A percentile compares a stretch with the other conserved stretches of the same genome.
Evolutionary conservation across 495 filamentous ascomycete species (phyloP).

Genomic region (Tricharina praecox): DNA sequence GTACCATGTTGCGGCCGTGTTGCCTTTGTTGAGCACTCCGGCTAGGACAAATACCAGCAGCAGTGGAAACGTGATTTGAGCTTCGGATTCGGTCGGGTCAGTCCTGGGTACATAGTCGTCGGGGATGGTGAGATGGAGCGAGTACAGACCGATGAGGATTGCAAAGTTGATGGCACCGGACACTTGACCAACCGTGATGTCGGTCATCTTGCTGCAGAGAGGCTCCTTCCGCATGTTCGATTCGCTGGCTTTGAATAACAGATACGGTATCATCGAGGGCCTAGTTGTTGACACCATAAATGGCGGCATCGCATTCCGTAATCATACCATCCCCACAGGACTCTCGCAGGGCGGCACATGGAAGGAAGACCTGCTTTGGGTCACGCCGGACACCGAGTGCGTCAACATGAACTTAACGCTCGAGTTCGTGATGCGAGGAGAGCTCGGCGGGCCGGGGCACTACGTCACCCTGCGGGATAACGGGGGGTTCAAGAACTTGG

Average conservation of each 20-base stretch:
- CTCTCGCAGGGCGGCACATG: constrained; percentile 26
- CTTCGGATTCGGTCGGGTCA: too few species aligned
- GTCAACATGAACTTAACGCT: constrained; percentile 33
- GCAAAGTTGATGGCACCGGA: too few species aligned
- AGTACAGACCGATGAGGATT: too few species aligned
- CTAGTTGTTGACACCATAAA: constrained; percentile 30
- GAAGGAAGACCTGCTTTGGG: constrained; percentile 33
- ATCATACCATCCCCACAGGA: constrained; percentile 30
- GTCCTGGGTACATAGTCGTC: too few species aligned
- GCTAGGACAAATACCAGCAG: too few species aligned
- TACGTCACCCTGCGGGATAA: constrained; percentile 16
- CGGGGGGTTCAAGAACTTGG: constrained; percentile 28
- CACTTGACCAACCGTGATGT: too few species aligned
- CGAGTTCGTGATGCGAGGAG: constrained; percentile 27
- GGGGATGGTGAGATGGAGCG: too few species aligned
- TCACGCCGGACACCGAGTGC: constrained; percentile 32
- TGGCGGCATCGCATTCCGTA: constrained; percentile 33
- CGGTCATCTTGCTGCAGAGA: too few species aligned
- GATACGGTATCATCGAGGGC: constrained; percentile 28
- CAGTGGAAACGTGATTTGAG: too few species aligned
- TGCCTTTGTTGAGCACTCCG: too few species aligned
- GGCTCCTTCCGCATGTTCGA: constrained; percentile 21
- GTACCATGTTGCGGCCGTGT: too few species aligned
- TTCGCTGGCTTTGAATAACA: constrained; percentile 26
- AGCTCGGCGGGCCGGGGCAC: neutral